Evolutionary conservation across 345 rosid genomes (phyloP).

Genomic region (Eucalyptus rudis): DNA sequence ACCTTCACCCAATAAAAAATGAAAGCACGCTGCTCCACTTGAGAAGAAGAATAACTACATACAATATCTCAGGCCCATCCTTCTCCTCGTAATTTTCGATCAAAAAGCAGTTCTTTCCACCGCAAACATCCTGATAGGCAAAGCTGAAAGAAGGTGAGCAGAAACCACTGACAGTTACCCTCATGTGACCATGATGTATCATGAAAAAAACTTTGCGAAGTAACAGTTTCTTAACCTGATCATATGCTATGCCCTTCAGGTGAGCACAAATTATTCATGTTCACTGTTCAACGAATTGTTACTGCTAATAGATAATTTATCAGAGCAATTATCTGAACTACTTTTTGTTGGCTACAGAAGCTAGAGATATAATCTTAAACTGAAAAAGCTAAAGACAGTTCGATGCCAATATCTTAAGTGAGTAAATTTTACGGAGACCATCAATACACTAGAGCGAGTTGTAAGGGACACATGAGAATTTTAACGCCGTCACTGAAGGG

Average conservation of each 20-base stretch:
- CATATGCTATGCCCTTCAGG: neutral
- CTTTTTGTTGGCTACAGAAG: neutral
- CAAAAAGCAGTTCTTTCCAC: slow-evolving; percentile 60
- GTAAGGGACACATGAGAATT: neutral
- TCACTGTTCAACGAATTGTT: neutral
- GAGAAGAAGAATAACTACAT: slow-evolving; percentile 8
- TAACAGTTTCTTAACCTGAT: neutral
- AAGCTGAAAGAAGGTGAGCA: slow-evolving; percentile 3
- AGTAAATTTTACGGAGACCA: neutral
- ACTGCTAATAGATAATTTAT: neutral
- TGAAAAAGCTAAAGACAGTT: neutral
- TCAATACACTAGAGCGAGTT: neutral
- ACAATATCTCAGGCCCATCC: slow-evolving; percentile 65
- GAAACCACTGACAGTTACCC: neutral
- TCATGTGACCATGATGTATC: neutral
- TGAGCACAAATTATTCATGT: neutral
- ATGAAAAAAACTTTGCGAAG: neutral
- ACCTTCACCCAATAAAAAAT: neutral
- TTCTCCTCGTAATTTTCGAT: slow-evolving; percentile 28
- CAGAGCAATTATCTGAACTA: neutral
- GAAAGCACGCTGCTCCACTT: neutral
- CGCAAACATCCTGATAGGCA: slow-evolving; percentile 58
- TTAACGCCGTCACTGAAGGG: neutral
- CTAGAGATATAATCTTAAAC: neutral
- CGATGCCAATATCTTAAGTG: neutral